Conservation (phyloP, 2,329 filamentous ascomycete genomes). For the Penicillium fuscoglaucum region DNA sequence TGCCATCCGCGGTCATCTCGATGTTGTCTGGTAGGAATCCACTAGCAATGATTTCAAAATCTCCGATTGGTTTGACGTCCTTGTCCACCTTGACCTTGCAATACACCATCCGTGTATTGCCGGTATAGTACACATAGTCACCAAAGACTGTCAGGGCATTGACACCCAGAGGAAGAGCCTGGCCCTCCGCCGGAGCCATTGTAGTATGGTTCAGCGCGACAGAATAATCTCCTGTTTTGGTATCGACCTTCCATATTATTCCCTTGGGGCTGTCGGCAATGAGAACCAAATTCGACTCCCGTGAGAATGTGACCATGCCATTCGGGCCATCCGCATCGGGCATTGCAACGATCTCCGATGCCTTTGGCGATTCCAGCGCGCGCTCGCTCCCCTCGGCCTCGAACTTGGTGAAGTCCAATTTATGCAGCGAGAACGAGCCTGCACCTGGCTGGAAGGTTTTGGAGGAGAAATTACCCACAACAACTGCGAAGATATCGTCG, state of each 20-base stretch:
- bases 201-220: constrained; percentile 24
- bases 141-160: constrained; percentile 20
- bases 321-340: constrained; percentile 22
- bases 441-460: constrained; percentile 20
- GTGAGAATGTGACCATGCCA: constrained; percentile 23
- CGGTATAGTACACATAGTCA: constrained; percentile 27
- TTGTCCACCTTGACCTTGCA: constrained; percentile 23
- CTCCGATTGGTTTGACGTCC: constrained; percentile 17
- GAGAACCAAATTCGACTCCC: constrained; percentile 18
- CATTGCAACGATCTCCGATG: constrained; percentile 19
- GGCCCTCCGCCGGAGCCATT: constrained; percentile 22
- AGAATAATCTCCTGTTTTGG: constrained; percentile 19
- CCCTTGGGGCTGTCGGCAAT: constrained; percentile 26
- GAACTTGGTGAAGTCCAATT: constrained; percentile 17
- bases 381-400: not conserved
- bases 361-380: not conserved
- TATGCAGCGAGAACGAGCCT: constrained; percentile 22
- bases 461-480: constrained; percentile 24
- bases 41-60: constrained; percentile 26
- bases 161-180: constrained; percentile 23
- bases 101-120: constrained; percentile 25
- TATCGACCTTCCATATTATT: constrained; percentile 23
- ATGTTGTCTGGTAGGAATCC: constrained; percentile 26
- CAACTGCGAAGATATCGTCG: constrained; percentile 26
- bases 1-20: constrained; percentile 23